Conservation (phyloP, 164 flowering plant species). For the Houttuynia cordata region DNA sequence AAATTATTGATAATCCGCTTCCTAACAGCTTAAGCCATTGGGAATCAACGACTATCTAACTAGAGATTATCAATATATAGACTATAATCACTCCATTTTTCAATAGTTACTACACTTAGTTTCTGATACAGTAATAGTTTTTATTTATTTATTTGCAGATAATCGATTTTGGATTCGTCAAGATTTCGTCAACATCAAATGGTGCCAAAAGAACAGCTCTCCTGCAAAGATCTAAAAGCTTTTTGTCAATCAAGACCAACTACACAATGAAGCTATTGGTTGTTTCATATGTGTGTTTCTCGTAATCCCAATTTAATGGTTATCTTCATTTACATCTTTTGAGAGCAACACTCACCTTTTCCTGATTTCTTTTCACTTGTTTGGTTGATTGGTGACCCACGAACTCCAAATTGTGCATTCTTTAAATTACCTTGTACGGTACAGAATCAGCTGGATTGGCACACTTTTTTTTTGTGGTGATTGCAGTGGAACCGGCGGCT, state of each 20-base stretch:
- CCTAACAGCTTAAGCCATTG: no score
- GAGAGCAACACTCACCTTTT: neutral
- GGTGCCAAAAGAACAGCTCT: neutral
- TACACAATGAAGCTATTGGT: neutral
- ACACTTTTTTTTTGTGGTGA: neutral
- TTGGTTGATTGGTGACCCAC: neutral
- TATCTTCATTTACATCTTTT: neutral
- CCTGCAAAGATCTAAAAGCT: neutral
- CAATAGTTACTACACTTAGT: no score
- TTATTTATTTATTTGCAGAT: no score
- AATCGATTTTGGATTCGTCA: neutral
- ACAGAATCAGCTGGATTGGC: neutral
- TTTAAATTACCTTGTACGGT: neutral
- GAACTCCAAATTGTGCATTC: neutral
- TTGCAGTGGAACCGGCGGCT: neutral
- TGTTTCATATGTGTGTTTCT: neutral
- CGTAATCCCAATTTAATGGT: neutral
- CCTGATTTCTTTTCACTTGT: neutral
- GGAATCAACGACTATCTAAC: no score
- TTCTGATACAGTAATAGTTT: no score
- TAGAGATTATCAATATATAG: no score
- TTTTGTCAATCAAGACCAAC: neutral
- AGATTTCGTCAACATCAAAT: neutral
- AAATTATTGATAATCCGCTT: no score
- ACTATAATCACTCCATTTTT: no score